These are phyloP conservation scores for Trichosporon ovoides DNA, from an alignment of 1,284 basidiomycete species.

Conservation along the genomic window DNA sequence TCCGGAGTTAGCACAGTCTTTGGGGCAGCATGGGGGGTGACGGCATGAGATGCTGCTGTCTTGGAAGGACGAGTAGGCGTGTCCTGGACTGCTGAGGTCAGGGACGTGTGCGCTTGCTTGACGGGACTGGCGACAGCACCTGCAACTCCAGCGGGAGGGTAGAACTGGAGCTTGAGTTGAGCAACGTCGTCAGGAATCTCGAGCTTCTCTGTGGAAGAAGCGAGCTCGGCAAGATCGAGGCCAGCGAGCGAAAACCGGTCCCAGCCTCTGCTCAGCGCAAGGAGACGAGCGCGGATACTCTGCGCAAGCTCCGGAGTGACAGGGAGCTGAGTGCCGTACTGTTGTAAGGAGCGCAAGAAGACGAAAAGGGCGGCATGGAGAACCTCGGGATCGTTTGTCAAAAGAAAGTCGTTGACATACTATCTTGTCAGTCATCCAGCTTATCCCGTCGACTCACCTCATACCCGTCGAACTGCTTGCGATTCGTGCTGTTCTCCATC, in stretches of 20 bases:
- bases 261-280: slow-evolving; percentile 39
- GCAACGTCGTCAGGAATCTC: slow-evolving; percentile 17
- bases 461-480: slow-evolving; percentile 94
- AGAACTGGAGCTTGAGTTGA: slow-evolving; percentile 50
- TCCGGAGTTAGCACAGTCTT: slow-evolving; percentile 9
- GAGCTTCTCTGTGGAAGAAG: slow-evolving; percentile 19
- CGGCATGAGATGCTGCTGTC: slow-evolving; percentile 8
- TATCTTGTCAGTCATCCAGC: slow-evolving; percentile 9
- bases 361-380: slow-evolving; percentile 78
- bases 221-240: slow-evolving; percentile 49
- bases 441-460: slow-evolving; percentile 74
- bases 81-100: slow-evolving; percentile 8
- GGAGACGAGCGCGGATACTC: slow-evolving; percentile 42
- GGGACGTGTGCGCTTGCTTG: neutral
- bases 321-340: slow-evolving; percentile 74
- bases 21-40: slow-evolving; percentile 7
- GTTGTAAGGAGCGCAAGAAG: slow-evolving; percentile 85
- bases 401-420: slow-evolving; percentile 66
- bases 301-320: slow-evolving; percentile 58
- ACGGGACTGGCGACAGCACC: slow-evolving; percentile 7
- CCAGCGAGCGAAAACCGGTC: slow-evolving; percentile 37
- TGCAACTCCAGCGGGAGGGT: slow-evolving; percentile 22
- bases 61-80: slow-evolving; percentile 26
- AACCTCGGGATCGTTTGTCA: slow-evolving; percentile 83
- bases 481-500: slow-evolving; percentile 95